phyloP scores from a whole-genome alignment of 1,284 basidiomycete species.

The Anthracocystis panici-leucophaei region DNA sequence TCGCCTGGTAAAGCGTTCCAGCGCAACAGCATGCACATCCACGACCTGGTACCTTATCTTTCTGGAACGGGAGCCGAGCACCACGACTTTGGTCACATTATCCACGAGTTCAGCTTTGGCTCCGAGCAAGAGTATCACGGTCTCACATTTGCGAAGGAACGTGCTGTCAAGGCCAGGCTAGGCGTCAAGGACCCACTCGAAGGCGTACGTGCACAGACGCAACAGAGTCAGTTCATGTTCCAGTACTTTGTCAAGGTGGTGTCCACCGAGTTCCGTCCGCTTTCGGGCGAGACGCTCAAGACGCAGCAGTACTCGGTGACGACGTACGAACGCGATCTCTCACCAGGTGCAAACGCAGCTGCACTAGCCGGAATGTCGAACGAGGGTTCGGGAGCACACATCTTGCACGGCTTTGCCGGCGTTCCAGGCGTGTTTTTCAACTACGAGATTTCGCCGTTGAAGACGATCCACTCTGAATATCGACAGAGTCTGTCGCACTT shows the following conservation, averaged over 20 bases:
- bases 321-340: slow-evolving; percentile 88
- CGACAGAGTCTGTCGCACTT: slow-evolving; percentile 97
- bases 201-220: slow-evolving; percentile 75
- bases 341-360: slow-evolving; percentile 35
- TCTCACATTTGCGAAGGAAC: slow-evolving; percentile 35
- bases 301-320: slow-evolving; percentile 94
- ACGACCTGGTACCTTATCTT: slow-evolving; percentile 96
- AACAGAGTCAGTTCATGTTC: slow-evolving; percentile 71
- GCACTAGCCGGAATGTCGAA: slow-evolving; percentile 37
- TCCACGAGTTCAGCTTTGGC: slow-evolving; percentile 83
- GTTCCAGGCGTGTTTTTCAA: slow-evolving; percentile 74
- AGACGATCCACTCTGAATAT: slow-evolving; percentile 70
- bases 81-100: slow-evolving; percentile 87
- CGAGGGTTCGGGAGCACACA: slow-evolving; percentile 69
- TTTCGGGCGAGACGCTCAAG: slow-evolving; percentile 72
- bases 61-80: slow-evolving; percentile 61
- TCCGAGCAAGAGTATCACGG: slow-evolving; percentile 55
- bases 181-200: slow-evolving; percentile 87
- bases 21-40: slow-evolving; percentile 81
- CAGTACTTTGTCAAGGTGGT: slow-evolving; percentile 88
- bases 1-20: slow-evolving; percentile 92
- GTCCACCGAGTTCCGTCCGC: slow-evolving; percentile 57
- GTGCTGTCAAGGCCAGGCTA: slow-evolving; percentile 75
- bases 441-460: slow-evolving; percentile 77
- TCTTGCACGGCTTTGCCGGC: slow-evolving; percentile 84